Percentiles rank a stretch among this genome's conserved stretches.
Evolutionary conservation across 805 yeast species (phyloP).

Genomic region (Spathaspora boniae): DNA sequence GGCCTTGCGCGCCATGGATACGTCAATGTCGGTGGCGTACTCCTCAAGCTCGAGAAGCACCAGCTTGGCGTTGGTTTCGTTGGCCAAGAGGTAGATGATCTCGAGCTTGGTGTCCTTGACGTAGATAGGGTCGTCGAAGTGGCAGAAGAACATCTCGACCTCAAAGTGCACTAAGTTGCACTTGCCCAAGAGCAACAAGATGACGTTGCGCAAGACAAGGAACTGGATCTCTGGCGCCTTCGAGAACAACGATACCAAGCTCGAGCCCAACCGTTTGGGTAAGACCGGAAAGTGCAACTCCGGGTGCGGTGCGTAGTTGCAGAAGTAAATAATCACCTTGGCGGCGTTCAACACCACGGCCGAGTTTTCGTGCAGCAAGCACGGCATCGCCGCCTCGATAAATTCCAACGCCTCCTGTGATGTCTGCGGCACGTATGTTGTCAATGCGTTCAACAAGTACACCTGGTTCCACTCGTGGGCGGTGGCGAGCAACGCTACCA

Average conservation of each 20-base stretch:
- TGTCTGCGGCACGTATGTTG: conserved; percentile 67
- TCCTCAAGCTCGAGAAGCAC: conserved; percentile 77
- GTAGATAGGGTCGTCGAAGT: conserved; percentile 80
- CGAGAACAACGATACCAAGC: conserved; percentile 63
- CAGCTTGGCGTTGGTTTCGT: conserved; percentile 52
- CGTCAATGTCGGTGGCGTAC: conserved; percentile 84
- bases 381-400: conserved; percentile 64
- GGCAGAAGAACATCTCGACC: conserved; percentile 78
- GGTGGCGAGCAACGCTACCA: conserved; percentile 31
- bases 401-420: conserved; percentile 62
- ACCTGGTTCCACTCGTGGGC: conserved; percentile 73
- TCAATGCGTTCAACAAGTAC: conserved; percentile 59
- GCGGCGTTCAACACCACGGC: conserved; percentile 77
- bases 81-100: conserved; percentile 75
- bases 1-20: conserved; percentile 82
- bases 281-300: conserved; percentile 53
- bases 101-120: conserved; percentile 89
- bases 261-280: conserved; percentile 59
- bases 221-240: conserved; percentile 85
- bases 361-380: conserved; percentile 75
- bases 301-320: conserved; percentile 64
- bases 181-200: conserved; percentile 64
- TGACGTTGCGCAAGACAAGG: conserved; percentile 74
- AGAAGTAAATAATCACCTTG: conserved; percentile 65
- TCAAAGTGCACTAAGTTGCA: conserved; percentile 60